Base-by-base conservation (phyloP, 192 early-diverging fungal genomes). In the Coemansia sp. region DNA sequence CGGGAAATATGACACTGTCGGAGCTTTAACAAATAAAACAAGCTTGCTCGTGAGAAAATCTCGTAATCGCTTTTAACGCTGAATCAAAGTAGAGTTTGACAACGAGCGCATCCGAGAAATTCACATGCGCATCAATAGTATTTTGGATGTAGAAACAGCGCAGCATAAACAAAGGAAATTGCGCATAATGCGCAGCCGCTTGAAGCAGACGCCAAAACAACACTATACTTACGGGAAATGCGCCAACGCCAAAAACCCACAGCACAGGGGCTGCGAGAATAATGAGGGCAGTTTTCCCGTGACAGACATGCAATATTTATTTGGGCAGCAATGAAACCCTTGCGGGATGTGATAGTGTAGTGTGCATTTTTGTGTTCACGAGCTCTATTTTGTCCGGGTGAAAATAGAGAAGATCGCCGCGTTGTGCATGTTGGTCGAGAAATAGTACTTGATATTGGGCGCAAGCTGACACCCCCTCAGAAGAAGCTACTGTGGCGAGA, bases 201-300 rank as follows among this genome's bases (percentile, higher is more conserved):
- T 22, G 35, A 19, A n/a, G 14, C 37, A 16, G n/a, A 59, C 35
- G 47, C 14, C 14, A 13, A 35, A 35, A 61, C 22, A 26, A 19
- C 54, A 64, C 62, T 64, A 64, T 45, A 64, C 62, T 14, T 4
- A 22, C 8, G 4, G 22, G 41, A 64, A 12, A 55, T 64, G 62
- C 62, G 38, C 24, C 37, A 64, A 56, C 41, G 62, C 38, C 62
- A 64, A 64, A 64, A 64, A 59, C 22, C 6, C 41, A 45, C 32
- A 12, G 18, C 10, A 39, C 29, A 29, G 18, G 37, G 24, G 32
- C 29, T 37, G 56, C 24, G 56, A 57, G 32, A 23, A 57, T 12
- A 57, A 49, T 14, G 14, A 35, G 10, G 47, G 35, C 49, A 20
- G 16, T 45, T 35, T 53, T 62, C 43, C 38, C 54, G 52, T 62